Base-by-base conservation (phyloP, 202 grass and related monocot genomes). In the Setaria viridis region DNA sequence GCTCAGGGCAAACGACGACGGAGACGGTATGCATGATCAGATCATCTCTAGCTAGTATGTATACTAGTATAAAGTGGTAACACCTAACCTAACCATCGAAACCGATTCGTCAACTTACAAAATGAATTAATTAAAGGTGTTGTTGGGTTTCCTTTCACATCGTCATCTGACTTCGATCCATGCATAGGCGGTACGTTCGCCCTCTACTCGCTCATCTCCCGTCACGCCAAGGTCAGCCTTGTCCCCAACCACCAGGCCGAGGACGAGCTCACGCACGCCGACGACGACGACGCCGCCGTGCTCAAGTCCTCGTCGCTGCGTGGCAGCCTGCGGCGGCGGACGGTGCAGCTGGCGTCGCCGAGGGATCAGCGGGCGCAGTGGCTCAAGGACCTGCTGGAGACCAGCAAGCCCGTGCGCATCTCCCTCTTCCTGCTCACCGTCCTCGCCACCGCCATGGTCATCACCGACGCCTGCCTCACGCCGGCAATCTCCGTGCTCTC, bases 401-500 rank as follows among this genome's bases (percentile, higher is more conserved):
- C 67, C 11, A 89, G 86, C 86, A 82, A 73, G 32, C 74, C 79
- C 0, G 90, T 75, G 21, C 20, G 73, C 21, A 41, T 88, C 58
- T 79, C 82, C 10, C 90, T 92, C 43, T 86, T 92, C 74, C 20
- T 92, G 0, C 67, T 88, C 72, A 92, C 90, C 83, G 64, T 92
- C 53, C 67, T 92, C 4, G 90, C 86, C 78, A 86, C 86, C 14
- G 86, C 90, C 13, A 89, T 92, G 90, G 90, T 92, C 43, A 92
- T 92, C 86, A 83, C 25, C 83, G 90, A 92, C 79, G 90, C 86
- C 33, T 82, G 83, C 86, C 86, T 92, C 60, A 92, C 90, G 4
- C 90, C 90, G 3, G 82, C 86, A 60, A 92, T 92, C 79, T 92
- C 90, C 78, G 89, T 91, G 13, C 85, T 91, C 50, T 91, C 89